Evolutionary conservation across 2,329 filamentous ascomycete genomes (phyloP).

Genomic region (Aspergillus pseudotamarii): DNA sequence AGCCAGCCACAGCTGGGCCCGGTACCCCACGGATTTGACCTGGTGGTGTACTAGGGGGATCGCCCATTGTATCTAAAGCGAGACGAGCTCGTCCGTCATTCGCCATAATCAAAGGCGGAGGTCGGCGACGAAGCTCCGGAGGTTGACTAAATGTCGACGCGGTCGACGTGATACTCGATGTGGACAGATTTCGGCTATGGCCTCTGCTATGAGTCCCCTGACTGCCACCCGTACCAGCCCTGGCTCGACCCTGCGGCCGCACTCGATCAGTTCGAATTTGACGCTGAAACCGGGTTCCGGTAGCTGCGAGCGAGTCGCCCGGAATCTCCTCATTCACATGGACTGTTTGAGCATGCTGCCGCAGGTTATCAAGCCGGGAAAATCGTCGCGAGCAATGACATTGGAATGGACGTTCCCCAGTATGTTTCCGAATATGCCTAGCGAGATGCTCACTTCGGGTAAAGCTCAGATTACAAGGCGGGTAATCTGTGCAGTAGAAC

Average conservation of each 20-base stretch:
- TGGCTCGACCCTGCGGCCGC: conserved; percentile 71
- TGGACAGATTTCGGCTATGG: conserved; percentile 81
- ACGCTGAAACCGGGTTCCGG: conserved; percentile 86
- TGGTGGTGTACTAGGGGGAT: conserved; percentile 66
- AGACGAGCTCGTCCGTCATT: conserved; percentile 56
- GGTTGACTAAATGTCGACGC: conserved; percentile 68
- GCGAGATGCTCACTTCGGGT: conserved; percentile 94
- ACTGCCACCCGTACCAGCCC: conserved; percentile 77
- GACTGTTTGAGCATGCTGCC: conserved; percentile 96
- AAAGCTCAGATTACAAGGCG: conserved; percentile 91
- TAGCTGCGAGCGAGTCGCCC: conserved; percentile 87
- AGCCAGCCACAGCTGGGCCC: conserved; percentile 70
- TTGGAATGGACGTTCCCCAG: conserved; percentile 92
- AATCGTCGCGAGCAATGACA: conserved; percentile 94
- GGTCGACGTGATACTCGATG: conserved; percentile 81
- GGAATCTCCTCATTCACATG: conserved; percentile 98
- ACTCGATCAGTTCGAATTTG: conserved; percentile 88
- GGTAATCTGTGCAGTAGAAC: conserved; percentile 95
- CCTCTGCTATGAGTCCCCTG: conserved; percentile 71
- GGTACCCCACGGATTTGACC: conserved; percentile 67
- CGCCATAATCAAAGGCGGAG: conserved; percentile 81
- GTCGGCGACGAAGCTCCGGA: conserved; percentile 69
- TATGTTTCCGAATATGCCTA: conserved; percentile 97
- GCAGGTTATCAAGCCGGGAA: conserved; percentile 89
- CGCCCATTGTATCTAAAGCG: conserved; percentile 63